A percentile compares a stretch with the other conserved stretches of the same genome.
Conservation (phyloP, 2,329 filamentous ascomycete genomes). For the Pezicula rhizophila region DNA sequence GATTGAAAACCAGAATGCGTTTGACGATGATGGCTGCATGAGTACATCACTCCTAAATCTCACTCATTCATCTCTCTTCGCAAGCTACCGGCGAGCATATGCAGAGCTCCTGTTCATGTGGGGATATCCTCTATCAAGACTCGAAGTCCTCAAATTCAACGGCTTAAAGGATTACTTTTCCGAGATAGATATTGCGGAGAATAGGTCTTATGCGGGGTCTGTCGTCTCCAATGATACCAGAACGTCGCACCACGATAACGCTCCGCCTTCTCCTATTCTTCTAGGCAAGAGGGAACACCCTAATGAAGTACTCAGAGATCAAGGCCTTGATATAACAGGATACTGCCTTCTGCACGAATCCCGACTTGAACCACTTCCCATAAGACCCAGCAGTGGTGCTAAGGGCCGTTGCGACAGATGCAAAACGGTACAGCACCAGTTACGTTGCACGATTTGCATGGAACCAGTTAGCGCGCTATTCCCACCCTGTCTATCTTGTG, state of each 20-base stretch:
- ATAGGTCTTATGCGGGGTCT: constrained; percentile 22
- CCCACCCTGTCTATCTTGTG: constrained; percentile 55
- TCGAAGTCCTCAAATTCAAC: constrained; percentile 67
- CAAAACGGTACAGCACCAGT: constrained; percentile 47
- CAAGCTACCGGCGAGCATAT: constrained; percentile 58
- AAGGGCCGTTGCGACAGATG: constrained; percentile 45
- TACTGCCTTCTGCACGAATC: constrained; percentile 57
- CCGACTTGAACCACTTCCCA: constrained; percentile 52
- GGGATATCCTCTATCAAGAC: constrained; percentile 53
- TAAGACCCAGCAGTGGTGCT: constrained; percentile 33
- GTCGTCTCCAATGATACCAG: constrained; percentile 21
- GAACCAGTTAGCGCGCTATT: constrained; percentile 56
- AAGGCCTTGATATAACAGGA: constrained; percentile 56
- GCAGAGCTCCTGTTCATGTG: constrained; percentile 65
- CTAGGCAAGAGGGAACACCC: constrained; percentile 51
- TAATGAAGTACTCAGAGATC: constrained; percentile 33
- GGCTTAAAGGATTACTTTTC: constrained; percentile 45
- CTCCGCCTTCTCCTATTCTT: constrained; percentile 43
- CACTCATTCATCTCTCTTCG: constrained; percentile 40
- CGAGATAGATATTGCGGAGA: constrained; percentile 21
- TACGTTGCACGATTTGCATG: constrained; percentile 56
- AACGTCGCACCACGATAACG: constrained; percentile 13
- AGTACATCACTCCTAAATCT: constrained; percentile 51
- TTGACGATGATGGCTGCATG: constrained; percentile 64
- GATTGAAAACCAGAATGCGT: constrained; percentile 57